Percentiles rank a stretch among this genome's conserved stretches.
These are phyloP conservation scores for Solanum chmielewskii DNA, from an alignment of 257 asterid species.

Conservation along the genomic window DNA sequence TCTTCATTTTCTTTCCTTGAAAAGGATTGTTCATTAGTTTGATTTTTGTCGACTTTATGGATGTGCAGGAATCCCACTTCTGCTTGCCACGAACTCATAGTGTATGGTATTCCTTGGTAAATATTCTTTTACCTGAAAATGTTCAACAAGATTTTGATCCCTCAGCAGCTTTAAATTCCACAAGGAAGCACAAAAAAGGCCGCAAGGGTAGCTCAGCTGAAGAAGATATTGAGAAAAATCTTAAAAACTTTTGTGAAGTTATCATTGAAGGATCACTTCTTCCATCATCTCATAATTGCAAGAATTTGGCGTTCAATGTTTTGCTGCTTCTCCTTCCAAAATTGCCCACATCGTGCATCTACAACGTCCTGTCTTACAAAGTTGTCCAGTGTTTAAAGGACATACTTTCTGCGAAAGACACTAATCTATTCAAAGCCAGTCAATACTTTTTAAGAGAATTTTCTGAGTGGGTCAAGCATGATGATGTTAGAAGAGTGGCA, in stretches of 20 bases:
- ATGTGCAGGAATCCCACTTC: constrained; percentile 79
- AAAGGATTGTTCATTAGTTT: not conserved
- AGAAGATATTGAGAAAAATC: constrained; percentile 62
- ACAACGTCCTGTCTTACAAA: constrained; percentile 51
- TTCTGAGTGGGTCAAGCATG: constrained; percentile 62
- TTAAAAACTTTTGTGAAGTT: constrained; percentile 52
- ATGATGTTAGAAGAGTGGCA: constrained; percentile 68
- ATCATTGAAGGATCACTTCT: constrained; percentile 79
- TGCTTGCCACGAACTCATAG: constrained; percentile 89
- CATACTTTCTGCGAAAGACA: constrained; percentile 64
- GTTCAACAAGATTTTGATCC: constrained; percentile 46
- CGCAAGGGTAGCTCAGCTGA: constrained; percentile 58
- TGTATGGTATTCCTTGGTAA: constrained; percentile 71
- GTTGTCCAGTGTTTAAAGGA: constrained; percentile 84
- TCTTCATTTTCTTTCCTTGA: constrained; percentile 1
- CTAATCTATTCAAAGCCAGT: constrained; percentile 88
- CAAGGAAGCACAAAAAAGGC: constrained; percentile 63
- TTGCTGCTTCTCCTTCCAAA: constrained; percentile 63
- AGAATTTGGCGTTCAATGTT: constrained; percentile 73
- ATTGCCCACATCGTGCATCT: constrained; percentile 58
- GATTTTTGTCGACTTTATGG: constrained; percentile 8
- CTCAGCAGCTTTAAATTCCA: constrained; percentile 26
- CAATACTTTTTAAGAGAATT: constrained; percentile 68
- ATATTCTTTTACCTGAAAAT: constrained; percentile 51
- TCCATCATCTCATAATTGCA: constrained; percentile 89